Conservation (phyloP, 2,329 filamentous ascomycete genomes). For the Colletotrichum sp. region DNA sequence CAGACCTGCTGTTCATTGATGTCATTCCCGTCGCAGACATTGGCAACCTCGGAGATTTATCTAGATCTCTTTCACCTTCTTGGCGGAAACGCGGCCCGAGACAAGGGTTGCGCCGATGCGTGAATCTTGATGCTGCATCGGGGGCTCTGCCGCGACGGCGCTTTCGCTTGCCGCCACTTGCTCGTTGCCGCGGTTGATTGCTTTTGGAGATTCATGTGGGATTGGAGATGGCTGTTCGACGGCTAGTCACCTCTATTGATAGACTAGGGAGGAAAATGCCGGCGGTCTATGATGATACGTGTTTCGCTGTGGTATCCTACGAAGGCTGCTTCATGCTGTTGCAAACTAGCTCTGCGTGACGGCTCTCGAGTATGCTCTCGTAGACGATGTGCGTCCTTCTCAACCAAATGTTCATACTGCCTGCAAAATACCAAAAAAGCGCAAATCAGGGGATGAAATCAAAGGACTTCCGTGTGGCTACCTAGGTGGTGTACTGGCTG, state of each 20-base stretch:
- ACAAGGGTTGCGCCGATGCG: neutral
- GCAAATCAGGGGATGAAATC: too few relatives aligned
- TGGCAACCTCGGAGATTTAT: neutral
- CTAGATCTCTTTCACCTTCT: neutral
- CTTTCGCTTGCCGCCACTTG: neutral
- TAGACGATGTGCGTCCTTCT: too few relatives aligned
- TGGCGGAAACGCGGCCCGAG: neutral
- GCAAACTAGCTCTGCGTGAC: too few relatives aligned
- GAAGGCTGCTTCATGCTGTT: too few relatives aligned
- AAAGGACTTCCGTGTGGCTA: too few relatives aligned
- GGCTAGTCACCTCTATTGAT: neutral
- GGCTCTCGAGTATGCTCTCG: too few relatives aligned
- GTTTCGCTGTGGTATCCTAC: too few relatives aligned
- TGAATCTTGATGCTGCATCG: neutral
- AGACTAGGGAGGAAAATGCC: too few relatives aligned
- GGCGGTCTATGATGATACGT: too few relatives aligned
- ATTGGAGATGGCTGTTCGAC: accelerated
- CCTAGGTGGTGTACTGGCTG: accelerated
- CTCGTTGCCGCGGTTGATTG: neutral
- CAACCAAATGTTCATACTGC: too few relatives aligned
- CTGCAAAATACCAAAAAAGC: too few relatives aligned
- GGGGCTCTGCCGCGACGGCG: neutral
- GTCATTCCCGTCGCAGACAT: neutral
- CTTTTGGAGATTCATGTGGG: neutral
- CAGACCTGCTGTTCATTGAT: neutral